Percentiles rank a stretch among this genome's conserved stretches.
These are phyloP conservation scores for Phytophthora brassicae DNA, from an alignment of 352 stramenopile genomes.

Conservation along the genomic window DNA sequence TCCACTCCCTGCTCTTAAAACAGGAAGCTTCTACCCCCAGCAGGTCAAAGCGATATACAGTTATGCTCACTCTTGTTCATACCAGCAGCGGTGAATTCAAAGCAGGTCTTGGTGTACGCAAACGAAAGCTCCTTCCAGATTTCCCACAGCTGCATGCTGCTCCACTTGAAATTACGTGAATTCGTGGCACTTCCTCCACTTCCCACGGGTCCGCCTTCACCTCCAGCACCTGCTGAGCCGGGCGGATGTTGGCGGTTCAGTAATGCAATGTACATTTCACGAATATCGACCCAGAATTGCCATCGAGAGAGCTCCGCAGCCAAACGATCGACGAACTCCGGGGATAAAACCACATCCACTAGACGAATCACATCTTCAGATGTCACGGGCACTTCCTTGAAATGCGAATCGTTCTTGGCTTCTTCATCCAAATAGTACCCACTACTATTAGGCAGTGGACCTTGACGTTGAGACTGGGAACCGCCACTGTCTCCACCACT, in stretches of 20 bases:
- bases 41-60: constrained; percentile 35
- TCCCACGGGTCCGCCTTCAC: constrained; percentile 20
- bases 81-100: constrained; percentile 83
- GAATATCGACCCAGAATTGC: constrained; percentile 81
- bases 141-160: constrained; percentile 80
- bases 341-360: constrained; percentile 73
- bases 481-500: constrained; percentile 33
- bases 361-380: constrained; percentile 76
- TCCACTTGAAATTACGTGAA: constrained; percentile 75
- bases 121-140: constrained; percentile 85
- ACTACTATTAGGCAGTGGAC: constrained; percentile 15
- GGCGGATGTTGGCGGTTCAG: constrained; percentile 38
- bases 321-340: constrained; percentile 71
- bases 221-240: constrained; percentile 10
- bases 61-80: constrained; percentile 72
- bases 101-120: constrained; percentile 82
- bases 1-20: constrained; percentile 6
- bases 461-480: constrained; percentile 10
- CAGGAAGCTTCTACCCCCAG: constrained; percentile 18
- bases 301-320: constrained; percentile 64
- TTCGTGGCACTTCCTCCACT: constrained; percentile 37
- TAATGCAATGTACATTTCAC: constrained; percentile 71
- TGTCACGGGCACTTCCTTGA: constrained; percentile 66
- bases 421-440: constrained; percentile 40
- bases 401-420: constrained; percentile 37